Base-by-base conservation (phyloP, 805 yeast species). In the Candida maesae region DNA sequence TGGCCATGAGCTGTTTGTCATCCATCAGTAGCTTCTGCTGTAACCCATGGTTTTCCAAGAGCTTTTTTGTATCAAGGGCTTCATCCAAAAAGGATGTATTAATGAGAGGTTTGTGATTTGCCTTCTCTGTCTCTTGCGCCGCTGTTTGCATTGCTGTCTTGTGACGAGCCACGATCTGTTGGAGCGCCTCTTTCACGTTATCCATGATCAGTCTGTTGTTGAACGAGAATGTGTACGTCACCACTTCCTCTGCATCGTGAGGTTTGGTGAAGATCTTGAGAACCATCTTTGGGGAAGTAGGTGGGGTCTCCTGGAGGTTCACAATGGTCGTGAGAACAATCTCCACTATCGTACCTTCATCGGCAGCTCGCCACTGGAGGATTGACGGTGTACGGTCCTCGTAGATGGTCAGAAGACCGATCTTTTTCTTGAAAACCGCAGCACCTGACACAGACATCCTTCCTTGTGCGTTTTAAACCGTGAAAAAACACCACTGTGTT, bases 11-110 rank as follows among this genome's bases (percentile, higher is more conserved):
- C 8, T 65, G 66, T 36, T 81, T 76, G 55, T 89, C 84, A 45
- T 82, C 84, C 41, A 79, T 68, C 20, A 93, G 67, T 15, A 91
- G 64, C 41, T 77, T 76, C 52, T 89, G 95, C 55, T 93, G 99
- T 14, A 93, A 67, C 37, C 78, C 81, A 33, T 79, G 71, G 59
- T 93, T 87, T 33, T 77, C 73, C 46, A 90, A 65, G 38, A 91
- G 66, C 44, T 72, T 78, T 37, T 70, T 67, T 6, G 76, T 68
- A 28, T 81, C 81, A 18, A 84, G 58, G 2, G 78, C 68, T 41
- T 66, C 73, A 35, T 66, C 74, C 29, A 68, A 47, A 13, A 56
- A 61, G 0, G 64, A 58, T 0, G 71, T 63, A 38, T 64, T 66
- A 25, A 67, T 61, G 29, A 67, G 32, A 2, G 66, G 63, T 21